phyloP scores from a whole-genome alignment of 306 rosid genomes.

The Cucurbita maxima region DNA sequence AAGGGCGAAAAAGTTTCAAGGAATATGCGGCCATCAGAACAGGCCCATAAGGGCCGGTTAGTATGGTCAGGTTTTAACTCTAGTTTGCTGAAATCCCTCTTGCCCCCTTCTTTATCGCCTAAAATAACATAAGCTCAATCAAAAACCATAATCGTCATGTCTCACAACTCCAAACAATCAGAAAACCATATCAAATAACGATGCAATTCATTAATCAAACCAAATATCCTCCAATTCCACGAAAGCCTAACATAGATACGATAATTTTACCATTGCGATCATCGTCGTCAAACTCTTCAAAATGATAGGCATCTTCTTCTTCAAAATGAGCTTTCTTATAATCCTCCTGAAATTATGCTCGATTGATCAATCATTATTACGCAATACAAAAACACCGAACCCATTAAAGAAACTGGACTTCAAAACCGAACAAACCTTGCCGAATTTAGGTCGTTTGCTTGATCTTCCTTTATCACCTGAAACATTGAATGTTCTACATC shows the following conservation, averaged over 20 bases:
- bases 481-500: neutral
- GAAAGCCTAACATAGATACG: neutral
- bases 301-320: slow-evolving; percentile 38
- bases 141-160: no score
- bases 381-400: neutral
- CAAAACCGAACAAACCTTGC: slow-evolving; percentile 23
- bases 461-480: slow-evolving; percentile 60
- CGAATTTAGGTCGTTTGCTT: slow-evolving; percentile 35
- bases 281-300: slow-evolving; percentile 54
- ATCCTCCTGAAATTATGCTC: slow-evolving; percentile 40
- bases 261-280: slow-evolving; percentile 35
- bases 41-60: slow-evolving; percentile 91
- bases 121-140: neutral
- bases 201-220: neutral
- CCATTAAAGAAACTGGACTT: neutral
- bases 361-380: neutral
- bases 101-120: slow-evolving; percentile 30
- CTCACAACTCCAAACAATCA: neutral
- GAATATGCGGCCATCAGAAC: slow-evolving; percentile 84
- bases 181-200: neutral
- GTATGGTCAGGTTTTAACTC: slow-evolving; percentile 73
- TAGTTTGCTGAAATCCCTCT: slow-evolving; percentile 69
- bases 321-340: slow-evolving; percentile 17
- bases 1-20: slow-evolving; percentile 87
- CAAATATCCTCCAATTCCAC: neutral